phyloP scores from a whole-genome alignment of 805 yeast species.

The Suhomyces xylopsoci region DNA sequence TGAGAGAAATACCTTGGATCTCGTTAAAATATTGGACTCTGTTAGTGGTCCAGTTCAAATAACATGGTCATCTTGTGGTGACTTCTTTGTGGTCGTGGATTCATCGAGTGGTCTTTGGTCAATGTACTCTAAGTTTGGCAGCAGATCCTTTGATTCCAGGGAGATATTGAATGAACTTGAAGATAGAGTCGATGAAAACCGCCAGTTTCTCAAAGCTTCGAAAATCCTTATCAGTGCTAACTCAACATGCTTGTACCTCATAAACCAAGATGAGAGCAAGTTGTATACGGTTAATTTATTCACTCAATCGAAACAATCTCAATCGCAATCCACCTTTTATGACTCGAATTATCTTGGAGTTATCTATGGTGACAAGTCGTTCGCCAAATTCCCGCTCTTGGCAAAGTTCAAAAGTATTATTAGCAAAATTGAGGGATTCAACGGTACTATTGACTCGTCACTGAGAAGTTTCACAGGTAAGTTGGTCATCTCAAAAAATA shows the following conservation, averaged over 20 bases:
- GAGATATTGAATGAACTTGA: slow-evolving; percentile 21
- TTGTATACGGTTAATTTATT: slow-evolving; percentile 23
- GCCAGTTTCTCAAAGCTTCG: slow-evolving; percentile 25
- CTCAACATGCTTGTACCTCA: slow-evolving; percentile 16
- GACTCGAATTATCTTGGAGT: slow-evolving; percentile 27
- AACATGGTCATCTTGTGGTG: slow-evolving; percentile 38
- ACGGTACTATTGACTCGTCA: slow-evolving; percentile 15
- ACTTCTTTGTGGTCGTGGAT: slow-evolving; percentile 24
- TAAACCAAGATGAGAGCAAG: slow-evolving; percentile 14
- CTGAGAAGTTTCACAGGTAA: slow-evolving; percentile 18
- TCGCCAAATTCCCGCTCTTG: slow-evolving; percentile 29
- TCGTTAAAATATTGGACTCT: not conserved
- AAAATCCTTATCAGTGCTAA: slow-evolving; percentile 24
- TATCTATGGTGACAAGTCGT: slow-evolving; percentile 13
- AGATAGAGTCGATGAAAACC: slow-evolving; percentile 10
- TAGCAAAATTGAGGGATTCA: slow-evolving; percentile 17
- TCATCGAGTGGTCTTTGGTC: slow-evolving; percentile 25
- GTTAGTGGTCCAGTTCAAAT: slow-evolving; percentile 3
- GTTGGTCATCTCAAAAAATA: slow-evolving; percentile 21
- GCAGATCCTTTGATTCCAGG: slow-evolving; percentile 24
- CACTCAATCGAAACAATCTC: slow-evolving; percentile 1
- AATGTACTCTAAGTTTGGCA: slow-evolving; percentile 34
- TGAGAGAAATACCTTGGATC: not conserved
- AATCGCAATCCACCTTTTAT: slow-evolving; percentile 17
- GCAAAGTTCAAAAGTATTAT: slow-evolving; percentile 28